Evolutionary conservation across 2,329 filamentous ascomycete species (phyloP).

Genomic region (Cryphonectria naterciae): DNA sequence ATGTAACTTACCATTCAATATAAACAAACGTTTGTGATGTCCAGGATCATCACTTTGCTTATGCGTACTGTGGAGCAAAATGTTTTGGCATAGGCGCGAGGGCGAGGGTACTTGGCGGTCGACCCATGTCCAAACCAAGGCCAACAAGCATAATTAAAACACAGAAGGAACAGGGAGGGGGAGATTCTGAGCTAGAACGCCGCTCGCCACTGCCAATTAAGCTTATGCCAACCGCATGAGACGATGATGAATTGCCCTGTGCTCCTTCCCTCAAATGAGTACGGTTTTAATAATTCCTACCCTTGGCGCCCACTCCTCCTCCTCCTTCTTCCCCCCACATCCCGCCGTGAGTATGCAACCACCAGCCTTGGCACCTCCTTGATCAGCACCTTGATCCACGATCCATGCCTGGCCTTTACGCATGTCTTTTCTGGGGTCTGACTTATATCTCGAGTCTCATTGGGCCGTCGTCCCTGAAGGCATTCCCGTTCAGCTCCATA

Average conservation of each 20-base stretch:
- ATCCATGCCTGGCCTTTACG: neutral
- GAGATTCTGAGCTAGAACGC: neutral
- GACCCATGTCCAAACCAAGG: neutral
- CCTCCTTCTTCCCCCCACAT: neutral
- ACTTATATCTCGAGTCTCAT: neutral
- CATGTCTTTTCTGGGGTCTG: neutral
- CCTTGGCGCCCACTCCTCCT: neutral
- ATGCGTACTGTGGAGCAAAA: neutral
- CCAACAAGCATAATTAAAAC: neutral
- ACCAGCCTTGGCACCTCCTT: slow-evolving; percentile 8
- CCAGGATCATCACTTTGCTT: neutral
- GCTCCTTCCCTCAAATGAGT: neutral
- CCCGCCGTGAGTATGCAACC: neutral
- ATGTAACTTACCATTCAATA: neutral
- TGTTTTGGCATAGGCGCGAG: neutral
- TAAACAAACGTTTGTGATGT: neutral
- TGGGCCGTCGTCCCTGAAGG: neutral
- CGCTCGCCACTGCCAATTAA: neutral
- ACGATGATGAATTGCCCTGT: neutral
- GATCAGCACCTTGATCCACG: neutral
- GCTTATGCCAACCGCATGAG: neutral
- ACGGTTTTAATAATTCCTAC: neutral
- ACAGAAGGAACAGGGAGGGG: neutral
- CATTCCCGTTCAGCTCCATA: neutral
- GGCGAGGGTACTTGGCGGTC: neutral